Evolutionary conservation across 1,284 basidiomycete species (phyloP), one percentile per base, ranked within the genome.

Genomic region (Farysia itapuensis): DNA sequence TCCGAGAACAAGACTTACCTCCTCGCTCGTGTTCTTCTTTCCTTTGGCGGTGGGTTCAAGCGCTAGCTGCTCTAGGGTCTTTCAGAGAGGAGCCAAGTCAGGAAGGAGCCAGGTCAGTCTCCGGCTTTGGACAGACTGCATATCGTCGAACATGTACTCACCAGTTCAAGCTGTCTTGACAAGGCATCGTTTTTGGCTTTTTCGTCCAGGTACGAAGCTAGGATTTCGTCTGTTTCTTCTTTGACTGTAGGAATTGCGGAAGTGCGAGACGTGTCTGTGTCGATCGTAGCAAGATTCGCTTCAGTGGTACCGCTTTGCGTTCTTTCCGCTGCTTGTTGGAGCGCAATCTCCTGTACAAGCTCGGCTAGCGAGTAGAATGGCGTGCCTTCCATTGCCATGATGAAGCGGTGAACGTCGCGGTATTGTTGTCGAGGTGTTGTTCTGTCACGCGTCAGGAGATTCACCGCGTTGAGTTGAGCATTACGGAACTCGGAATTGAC

Each of bases 121-220:
- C n/a, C n/a, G n/a, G n/a, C n/a, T n/a, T n/a, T n/a, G n/a, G n/a
- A n/a, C n/a, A n/a, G n/a, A n/a, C n/a, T n/a, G n/a, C n/a, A n/a
- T n/a, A n/a, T n/a, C n/a, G n/a, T n/a, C n/a, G n/a, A n/a, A n/a
- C n/a, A n/a, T n/a, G 25, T n/a, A n/a, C 25, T 28, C n/a, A 28
- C 25, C 25, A n/a, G 7, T 5, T 61, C 41, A 7, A 61, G 15
- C 20, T 30, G 29, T n/a, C 31, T 30, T 12, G 51, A 43, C 5
- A 61, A 20, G 2, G 28, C 47, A 35, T 61, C 58, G 24, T 61
- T 61, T 19, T 43, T 50, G 4, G 38, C 43, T 32, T 44, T 54
- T 18, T 61, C 51, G 20, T 61, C 58, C n/a, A 47, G 39, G 39
- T 54, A 61, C 19, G 53, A 39, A 2, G 51, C 58, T 18, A 35